Evolutionary conservation across 1,139 yeast species (phyloP), one percentile per base, ranked within the genome.

Genomic region (Pichia sp.): DNA sequence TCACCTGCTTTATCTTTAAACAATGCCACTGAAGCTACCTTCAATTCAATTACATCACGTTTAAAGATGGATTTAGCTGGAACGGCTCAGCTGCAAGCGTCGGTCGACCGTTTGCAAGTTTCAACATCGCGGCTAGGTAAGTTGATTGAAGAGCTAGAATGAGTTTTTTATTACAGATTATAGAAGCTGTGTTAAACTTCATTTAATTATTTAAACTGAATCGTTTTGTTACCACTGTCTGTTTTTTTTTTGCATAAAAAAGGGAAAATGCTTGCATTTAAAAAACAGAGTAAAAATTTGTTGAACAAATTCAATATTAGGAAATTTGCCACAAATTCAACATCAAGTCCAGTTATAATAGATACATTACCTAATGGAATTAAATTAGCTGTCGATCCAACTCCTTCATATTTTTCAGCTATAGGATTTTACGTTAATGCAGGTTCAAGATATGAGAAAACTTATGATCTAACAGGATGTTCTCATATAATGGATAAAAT

Each of bases 391-490:
- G 81, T 95, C 2, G 94, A 86, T 49, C 79, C 86, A 34, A 74
- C 84, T 0, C 94, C 96, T 1, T 91, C 95, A 24, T 95, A 89
- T 60, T 91, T 91, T 59, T 73, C 91, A 41, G 95, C 96, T 0
- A 64, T 89, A 44, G 98, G 98, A 3, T 73, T 91, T 34, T 91
- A 86, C 55, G 74, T 91, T 17, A 83, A 84, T 56, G 96, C 95
- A 3, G 98, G 98, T 2, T 81, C 95, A 1, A 71, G 97, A 41
- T 86, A 69, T 57, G 98, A 91, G 62, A 53, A 60, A 3, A 68
- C 67, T 9, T 67, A 72, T 21, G 57, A 61, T 10, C 52, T 75
- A 41, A 65, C 68, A 32, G 98, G 98, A 0, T 69, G 83, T 38
- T 80, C 95, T 6, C 97, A 91, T 59, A 66, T 91, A 22, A 67